Base-by-base conservation (phyloP, 2,329 filamentous ascomycete species). In the Aspergillus spinulosporus region DNA sequence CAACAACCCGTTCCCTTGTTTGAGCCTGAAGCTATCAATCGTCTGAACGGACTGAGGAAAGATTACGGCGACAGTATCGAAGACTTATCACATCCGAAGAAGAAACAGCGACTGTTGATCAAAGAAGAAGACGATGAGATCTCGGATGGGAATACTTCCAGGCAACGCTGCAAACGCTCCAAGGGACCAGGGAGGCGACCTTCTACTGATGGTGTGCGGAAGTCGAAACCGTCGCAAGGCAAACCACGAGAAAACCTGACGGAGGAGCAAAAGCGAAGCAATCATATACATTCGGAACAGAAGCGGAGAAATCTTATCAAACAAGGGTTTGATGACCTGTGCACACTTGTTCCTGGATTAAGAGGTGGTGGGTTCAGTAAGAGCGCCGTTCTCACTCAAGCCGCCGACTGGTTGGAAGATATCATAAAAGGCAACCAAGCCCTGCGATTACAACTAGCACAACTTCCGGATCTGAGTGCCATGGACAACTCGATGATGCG, bases 201-300 rank as follows among this genome's bases (percentile, higher is more conserved):
- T 67, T 60, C 76, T 64, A 43, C 68, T 65, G 56, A 74, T 3
- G 72, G 71, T 26, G 69, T 68, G 59, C 75, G 75, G 39, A 76
- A 70, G 49, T 57, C 64, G 36, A 69, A 65, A 63, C 55, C 67
- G 42, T 62, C 67, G 34, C 62, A 64, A 47, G 62, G 61, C 12
- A 76, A 74, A 59, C 44, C 68, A 2, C 70, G 88, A 28, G 83
- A 87, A 65, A 87, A 87, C 61, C 71, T 94, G 3, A 84, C 86
- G 0, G 89, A 93, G 63, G 86, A 88, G 59, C 88, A 94, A 72
- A 94, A 93, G 73, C 82, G 90, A 45, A 87, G 87, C 66, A 96
- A 96, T 64, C 90, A 95, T 68, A 94, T 96, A 62, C 81, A 87
- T 52, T 94, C 90, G 51, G 91, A 95, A 69, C 90, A 96, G 74